A percentile compares a stretch with the other conserved stretches of the same genome.
These are phyloP conservation scores for Teunomyces panamensis DNA, from an alignment of 805 yeast species.

Conservation along the genomic window DNA sequence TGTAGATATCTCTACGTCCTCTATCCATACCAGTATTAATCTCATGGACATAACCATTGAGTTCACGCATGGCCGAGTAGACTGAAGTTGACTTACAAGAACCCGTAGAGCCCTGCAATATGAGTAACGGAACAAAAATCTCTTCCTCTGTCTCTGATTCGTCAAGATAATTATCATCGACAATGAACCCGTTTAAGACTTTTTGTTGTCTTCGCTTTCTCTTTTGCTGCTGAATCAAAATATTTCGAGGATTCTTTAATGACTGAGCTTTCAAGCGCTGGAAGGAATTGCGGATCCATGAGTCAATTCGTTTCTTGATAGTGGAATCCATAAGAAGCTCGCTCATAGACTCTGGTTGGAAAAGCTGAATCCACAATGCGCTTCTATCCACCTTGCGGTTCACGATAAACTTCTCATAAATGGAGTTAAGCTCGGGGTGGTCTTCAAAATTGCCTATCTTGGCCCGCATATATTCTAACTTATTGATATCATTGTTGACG, in stretches of 20 bases:
- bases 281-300: slow-evolving; percentile 45
- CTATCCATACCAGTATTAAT: slow-evolving; percentile 73
- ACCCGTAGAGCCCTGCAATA: slow-evolving; percentile 69
- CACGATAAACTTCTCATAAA: slow-evolving; percentile 10
- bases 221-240: slow-evolving; percentile 23
- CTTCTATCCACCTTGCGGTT: not conserved
- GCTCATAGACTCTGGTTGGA: slow-evolving; percentile 34
- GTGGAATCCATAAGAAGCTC: slow-evolving; percentile 33
- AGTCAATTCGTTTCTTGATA: slow-evolving; percentile 20
- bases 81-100: slow-evolving; percentile 77
- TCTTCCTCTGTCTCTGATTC: slow-evolving; percentile 32
- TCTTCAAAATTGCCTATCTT: slow-evolving; percentile 11
- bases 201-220: slow-evolving; percentile 14
- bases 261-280: slow-evolving; percentile 25
- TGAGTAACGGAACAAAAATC: slow-evolving; percentile 57
- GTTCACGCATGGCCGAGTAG: slow-evolving; percentile 59
- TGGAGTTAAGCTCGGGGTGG: slow-evolving; percentile 9
- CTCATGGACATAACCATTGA: slow-evolving; percentile 75
- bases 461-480: slow-evolving; percentile 1
- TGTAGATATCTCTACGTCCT: slow-evolving; percentile 65
- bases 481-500: not conserved
- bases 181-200: slow-evolving; percentile 36
- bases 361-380: slow-evolving; percentile 44
- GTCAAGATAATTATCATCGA: slow-evolving; percentile 26
- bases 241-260: slow-evolving; percentile 31